Conservation (phyloP, 1,284 basidiomycete genomes). For the Anthracocystis setariae region DNA sequence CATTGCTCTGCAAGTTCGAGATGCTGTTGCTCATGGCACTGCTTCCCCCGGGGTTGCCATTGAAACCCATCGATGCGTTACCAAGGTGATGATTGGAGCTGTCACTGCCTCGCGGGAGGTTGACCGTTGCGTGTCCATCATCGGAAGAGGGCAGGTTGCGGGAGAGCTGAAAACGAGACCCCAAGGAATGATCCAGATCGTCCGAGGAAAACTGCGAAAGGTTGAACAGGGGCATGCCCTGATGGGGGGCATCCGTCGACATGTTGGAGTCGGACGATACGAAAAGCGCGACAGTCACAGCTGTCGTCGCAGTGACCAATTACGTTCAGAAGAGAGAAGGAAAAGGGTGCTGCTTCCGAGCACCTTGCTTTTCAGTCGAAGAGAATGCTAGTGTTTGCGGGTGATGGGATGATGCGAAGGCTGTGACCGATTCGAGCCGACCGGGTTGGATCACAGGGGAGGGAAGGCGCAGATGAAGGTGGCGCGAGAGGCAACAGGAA, state of each 20-base stretch:
- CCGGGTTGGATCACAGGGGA: too few relatives aligned
- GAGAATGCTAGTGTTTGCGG: background rate
- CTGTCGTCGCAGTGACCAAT: conserved; percentile 12
- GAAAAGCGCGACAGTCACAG: conserved; percentile 11
- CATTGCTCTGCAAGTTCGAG: conserved; percentile 24
- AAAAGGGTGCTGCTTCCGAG: conserved; percentile 13
- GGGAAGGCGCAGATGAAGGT: background rate
- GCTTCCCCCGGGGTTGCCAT: conserved; percentile 5
- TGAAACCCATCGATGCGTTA: conserved; percentile 17
- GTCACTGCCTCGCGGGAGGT: conserved; percentile 20
- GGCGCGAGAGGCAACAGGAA: background rate
- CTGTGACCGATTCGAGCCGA: too few relatives aligned
- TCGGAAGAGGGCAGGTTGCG: conserved; percentile 21
- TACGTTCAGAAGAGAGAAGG: conserved; percentile 3
- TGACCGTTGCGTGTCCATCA: conserved; percentile 40
- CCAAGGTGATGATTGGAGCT: conserved; percentile 3
- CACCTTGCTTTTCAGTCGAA: conserved; percentile 5
- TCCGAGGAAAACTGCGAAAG: conserved; percentile 25
- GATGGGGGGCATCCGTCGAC: conserved; percentile 23
- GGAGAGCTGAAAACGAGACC: conserved; percentile 14
- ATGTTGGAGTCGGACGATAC: background rate
- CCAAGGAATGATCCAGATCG: conserved; percentile 15
- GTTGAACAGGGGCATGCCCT: conserved; percentile 30
- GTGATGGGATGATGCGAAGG: too few relatives aligned
- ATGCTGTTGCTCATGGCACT: conserved; percentile 35